Percentiles rank a stretch among this genome's conserved stretches.
Evolutionary conservation across 2,329 filamentous ascomycete genomes (phyloP).

Genomic region (Aulographum hederae): DNA sequence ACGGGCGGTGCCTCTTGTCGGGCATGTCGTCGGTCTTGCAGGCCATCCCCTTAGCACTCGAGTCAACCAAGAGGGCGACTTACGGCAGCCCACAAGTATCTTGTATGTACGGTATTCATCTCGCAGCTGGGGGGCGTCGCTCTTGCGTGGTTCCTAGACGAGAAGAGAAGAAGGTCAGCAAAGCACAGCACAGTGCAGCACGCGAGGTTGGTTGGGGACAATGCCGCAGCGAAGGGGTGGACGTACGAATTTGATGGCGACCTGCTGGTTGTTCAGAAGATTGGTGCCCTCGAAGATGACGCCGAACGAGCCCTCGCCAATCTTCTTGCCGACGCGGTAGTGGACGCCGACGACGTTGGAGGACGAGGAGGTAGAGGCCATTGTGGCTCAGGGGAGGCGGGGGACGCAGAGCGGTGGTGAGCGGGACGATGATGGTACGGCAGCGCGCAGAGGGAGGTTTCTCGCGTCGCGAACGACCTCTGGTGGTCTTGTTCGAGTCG

Average conservation of each 20-base stretch:
- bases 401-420: no score
- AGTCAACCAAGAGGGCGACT: no score
- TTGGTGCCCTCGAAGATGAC: conserved; percentile 99
- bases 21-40: no score
- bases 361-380: conserved; percentile 62
- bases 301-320: conserved; percentile 95
- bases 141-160: conserved; percentile 97
- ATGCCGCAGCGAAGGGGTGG: conserved; percentile 1
- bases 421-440: no score
- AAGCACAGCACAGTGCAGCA: not conserved
- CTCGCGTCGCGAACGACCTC: no score
- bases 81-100: conserved; percentile 96
- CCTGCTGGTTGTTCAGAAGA: conserved; percentile 95
- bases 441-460: no score
- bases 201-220: conserved; percentile 1
- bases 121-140: conserved; percentile 89
- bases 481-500: no score
- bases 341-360: conserved; percentile 98
- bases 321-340: conserved; percentile 98
- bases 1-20: no score
- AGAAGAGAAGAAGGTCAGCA: no score
- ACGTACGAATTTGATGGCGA: conserved; percentile 97
- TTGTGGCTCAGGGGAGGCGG: not conserved
- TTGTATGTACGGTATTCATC: conserved; percentile 99
- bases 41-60: no score